phyloP scores from a whole-genome alignment of 2,329 filamentous ascomycete species.

The Leptographium galeiforme region DNA sequence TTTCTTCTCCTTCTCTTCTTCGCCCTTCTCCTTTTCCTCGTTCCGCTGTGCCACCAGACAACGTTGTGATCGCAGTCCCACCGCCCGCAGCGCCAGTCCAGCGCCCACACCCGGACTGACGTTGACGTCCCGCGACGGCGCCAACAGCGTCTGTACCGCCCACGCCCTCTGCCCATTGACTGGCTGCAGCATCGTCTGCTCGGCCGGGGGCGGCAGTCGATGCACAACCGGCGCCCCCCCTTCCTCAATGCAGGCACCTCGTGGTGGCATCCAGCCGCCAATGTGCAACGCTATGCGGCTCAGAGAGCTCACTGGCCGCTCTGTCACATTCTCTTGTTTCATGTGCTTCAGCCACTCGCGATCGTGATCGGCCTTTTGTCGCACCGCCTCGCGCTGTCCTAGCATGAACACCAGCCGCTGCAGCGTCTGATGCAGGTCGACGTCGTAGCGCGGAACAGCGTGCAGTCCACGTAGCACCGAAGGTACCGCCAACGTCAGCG shows the following conservation, averaged over 20 bases:
- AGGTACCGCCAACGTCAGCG: slow-evolving; percentile 30
- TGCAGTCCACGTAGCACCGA: neutral
- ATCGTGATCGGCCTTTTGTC: neutral
- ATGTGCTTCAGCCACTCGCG: neutral
- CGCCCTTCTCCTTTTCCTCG: neutral
- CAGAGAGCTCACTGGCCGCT: neutral
- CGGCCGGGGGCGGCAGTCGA: neutral
- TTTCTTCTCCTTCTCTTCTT: neutral
- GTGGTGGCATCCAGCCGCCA: neutral
- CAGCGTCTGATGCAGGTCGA: slow-evolving; percentile 3
- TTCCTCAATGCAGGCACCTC: neutral
- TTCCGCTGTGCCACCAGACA: neutral
- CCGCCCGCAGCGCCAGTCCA: neutral
- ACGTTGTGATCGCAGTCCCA: neutral
- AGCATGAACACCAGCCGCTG: neutral
- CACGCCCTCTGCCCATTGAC: neutral
- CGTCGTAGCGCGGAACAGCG: slow-evolving; percentile 3
- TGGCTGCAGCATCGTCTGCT: neutral
- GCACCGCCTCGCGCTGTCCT: neutral
- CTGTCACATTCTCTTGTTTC: neutral
- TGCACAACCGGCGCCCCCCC: neutral
- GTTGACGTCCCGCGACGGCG: neutral
- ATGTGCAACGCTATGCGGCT: neutral
- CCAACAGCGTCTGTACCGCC: neutral
- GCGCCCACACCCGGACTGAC: neutral